Conservation (phyloP, 2,329 filamentous ascomycete species). For the Fusarium coicis region DNA sequence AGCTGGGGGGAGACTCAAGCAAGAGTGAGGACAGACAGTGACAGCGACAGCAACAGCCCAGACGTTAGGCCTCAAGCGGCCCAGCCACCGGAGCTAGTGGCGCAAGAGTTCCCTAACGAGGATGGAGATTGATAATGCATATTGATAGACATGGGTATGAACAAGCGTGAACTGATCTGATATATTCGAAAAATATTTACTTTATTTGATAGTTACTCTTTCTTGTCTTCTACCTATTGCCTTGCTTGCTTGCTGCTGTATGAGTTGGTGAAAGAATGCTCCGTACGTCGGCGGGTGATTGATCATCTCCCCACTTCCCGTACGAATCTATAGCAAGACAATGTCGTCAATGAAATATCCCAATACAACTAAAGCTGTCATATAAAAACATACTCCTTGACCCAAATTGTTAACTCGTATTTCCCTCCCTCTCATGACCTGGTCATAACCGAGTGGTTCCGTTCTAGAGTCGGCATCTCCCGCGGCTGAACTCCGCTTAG, state of each 20-base stretch:
- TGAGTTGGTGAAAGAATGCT: neutral
- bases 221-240: no score
- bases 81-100: conserved; percentile 22
- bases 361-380: neutral
- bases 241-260: neutral
- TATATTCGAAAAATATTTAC: no score
- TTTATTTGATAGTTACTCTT: no score
- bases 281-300: neutral
- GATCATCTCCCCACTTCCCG: neutral
- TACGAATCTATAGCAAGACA: neutral
- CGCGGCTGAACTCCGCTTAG: conserved; percentile 28
- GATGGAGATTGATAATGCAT: conserved; percentile 16
- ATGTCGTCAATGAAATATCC: neutral
- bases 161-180: no score
- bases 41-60: neutral
- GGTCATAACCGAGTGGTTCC: neutral
- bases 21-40: neutral
- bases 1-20: neutral
- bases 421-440: neutral
- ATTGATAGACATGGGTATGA: neutral
- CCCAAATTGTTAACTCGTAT: neutral
- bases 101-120: neutral
- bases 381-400: neutral
- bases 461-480: neutral
- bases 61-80: conserved; percentile 12